Conservation (phyloP, 108 stramenopile species). For the Aurantiochytrium sp. region DNA sequence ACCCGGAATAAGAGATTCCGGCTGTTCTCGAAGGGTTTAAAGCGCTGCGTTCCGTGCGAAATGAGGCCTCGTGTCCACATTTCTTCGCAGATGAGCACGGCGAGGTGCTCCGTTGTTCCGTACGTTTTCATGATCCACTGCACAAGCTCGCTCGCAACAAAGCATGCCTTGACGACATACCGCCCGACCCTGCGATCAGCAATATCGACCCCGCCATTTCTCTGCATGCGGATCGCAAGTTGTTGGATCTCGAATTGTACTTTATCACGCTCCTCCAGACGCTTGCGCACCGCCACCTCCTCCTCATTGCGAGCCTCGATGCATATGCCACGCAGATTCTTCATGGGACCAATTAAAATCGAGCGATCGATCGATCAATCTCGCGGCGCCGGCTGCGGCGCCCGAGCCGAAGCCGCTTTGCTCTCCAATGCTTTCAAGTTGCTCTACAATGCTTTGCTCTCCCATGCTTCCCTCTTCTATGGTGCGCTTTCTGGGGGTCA, state of each 20-base stretch:
- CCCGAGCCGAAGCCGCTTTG: too few species aligned
- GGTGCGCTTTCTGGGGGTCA: too few species aligned
- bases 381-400: too few species aligned
- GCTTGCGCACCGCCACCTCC: not conserved
- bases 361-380: too few species aligned
- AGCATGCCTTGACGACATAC: not conserved
- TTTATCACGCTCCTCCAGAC: not conserved
- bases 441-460: too few species aligned
- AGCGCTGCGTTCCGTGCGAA: not conserved
- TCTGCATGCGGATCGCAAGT: not conserved
- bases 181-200: not conserved
- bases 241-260: not conserved
- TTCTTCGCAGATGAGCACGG: not conserved
- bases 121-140: not conserved
- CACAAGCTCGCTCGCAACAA: not conserved
- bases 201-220: conserved; percentile 3
- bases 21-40: not conserved
- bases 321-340: not conserved
- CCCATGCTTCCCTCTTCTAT: too few species aligned
- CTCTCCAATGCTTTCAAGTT: too few species aligned
- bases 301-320: not conserved
- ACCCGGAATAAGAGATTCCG: not conserved
- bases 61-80: conserved; percentile 1
- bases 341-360: too few species aligned
- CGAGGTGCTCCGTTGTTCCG: not conserved